These are phyloP conservation scores for Yamadazyma atmosphaerica DNA, from an alignment of 1,139 yeast genomes.

Conservation along the genomic window DNA sequence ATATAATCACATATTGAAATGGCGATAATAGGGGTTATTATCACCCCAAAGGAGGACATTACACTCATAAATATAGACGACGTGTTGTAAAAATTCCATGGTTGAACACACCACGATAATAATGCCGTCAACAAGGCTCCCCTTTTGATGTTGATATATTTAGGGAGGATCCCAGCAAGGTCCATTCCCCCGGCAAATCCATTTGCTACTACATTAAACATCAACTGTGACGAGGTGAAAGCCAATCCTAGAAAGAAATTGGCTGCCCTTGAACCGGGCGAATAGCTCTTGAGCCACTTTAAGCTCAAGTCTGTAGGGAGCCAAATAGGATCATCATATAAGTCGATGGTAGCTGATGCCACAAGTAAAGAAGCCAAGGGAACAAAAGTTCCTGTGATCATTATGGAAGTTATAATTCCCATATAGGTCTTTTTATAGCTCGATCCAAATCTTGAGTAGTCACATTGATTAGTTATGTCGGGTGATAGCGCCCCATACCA, in stretches of 20 bases:
- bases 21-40: constrained; percentile 20
- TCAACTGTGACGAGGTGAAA: constrained; percentile 21
- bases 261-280: no score
- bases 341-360: no score
- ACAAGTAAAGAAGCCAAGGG: no score
- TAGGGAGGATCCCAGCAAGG: constrained; percentile 28
- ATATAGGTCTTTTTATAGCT: no score
- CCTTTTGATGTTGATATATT: constrained; percentile 28
- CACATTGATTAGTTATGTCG: no score
- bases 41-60: constrained; percentile 14
- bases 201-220: constrained; percentile 24
- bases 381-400: no score
- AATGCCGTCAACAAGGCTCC: constrained; percentile 22
- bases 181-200: constrained; percentile 32
- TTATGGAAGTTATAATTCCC: no score
- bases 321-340: no score
- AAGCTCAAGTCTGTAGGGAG: no score
- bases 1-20: constrained; percentile 17
- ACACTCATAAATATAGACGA: constrained; percentile 17
- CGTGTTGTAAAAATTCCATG: constrained; percentile 21
- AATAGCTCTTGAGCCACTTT: no score
- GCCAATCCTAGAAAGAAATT: constrained; percentile 28
- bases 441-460: no score
- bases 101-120: constrained; percentile 21
- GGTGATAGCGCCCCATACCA: no score